phyloP scores from a whole-genome alignment of 1,284 basidiomycete species.

The Trametes hirsuta region DNA sequence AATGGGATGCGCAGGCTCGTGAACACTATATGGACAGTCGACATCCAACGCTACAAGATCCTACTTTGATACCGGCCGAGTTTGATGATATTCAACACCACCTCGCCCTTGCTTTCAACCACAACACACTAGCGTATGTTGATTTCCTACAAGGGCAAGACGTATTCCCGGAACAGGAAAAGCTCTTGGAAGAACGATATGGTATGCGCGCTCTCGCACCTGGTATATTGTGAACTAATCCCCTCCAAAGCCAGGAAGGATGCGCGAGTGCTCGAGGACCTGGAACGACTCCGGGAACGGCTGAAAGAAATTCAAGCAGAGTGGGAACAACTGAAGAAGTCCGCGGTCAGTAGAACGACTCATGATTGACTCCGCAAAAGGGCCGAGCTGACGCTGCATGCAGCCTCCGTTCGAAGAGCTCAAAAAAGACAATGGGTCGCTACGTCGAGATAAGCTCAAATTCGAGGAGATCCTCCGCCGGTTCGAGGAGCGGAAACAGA shows the following conservation, averaged over 20 bases:
- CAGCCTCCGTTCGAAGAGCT: conserved; percentile 71
- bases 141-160: conserved; percentile 75
- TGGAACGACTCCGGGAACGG: conserved; percentile 57
- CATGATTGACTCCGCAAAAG: background rate
- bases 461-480: conserved; percentile 68
- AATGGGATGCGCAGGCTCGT: conserved; percentile 34
- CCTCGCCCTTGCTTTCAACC: conserved; percentile 76
- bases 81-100: conserved; percentile 77
- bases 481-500: conserved; percentile 65
- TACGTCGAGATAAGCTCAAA: conserved; percentile 69
- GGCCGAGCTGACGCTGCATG: conserved; percentile 6
- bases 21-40: conserved; percentile 60
- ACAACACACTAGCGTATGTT: conserved; percentile 70
- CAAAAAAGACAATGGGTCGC: conserved; percentile 55
- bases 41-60: conserved; percentile 67
- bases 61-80: conserved; percentile 62
- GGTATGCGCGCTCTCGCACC: conserved; percentile 46
- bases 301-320: conserved; percentile 53
- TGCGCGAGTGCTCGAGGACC: conserved; percentile 58
- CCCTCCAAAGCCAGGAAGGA: conserved; percentile 61
- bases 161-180: conserved; percentile 71
- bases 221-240: conserved; percentile 4
- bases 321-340: conserved; percentile 59
- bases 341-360: conserved; percentile 47
- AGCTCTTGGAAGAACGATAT: conserved; percentile 73